Conservation (phyloP, 2,329 filamentous ascomycete genomes). For the Passalora sequoiae region DNA sequence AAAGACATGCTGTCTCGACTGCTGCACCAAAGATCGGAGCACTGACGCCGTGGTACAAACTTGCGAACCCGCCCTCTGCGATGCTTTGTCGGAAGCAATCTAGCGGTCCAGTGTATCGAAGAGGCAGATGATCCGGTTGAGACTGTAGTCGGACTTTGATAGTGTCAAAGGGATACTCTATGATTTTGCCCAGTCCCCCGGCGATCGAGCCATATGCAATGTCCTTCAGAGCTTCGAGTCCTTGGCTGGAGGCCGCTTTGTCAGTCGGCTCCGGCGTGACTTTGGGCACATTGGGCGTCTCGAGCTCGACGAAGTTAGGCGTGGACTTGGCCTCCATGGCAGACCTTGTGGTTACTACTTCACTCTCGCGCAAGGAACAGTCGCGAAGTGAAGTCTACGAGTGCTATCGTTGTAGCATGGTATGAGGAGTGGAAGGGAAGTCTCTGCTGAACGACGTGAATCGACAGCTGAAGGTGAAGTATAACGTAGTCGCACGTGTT, state of each 20-base stretch:
- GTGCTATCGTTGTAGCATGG: conserved; percentile 36
- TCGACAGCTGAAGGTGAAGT: too few species aligned
- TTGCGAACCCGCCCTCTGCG: conserved; percentile 68
- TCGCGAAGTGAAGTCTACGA: conserved; percentile 10
- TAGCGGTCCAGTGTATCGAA: conserved; percentile 77
- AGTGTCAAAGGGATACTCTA: conserved; percentile 98
- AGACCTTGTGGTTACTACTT: conserved; percentile 8
- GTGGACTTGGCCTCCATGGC: conserved; percentile 19
- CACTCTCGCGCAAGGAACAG: conserved; percentile 9
- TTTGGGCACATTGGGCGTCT: not conserved
- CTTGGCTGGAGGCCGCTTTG: conserved; percentile 38
- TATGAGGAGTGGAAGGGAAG: conserved; percentile 11
- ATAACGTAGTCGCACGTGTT: too few species aligned
- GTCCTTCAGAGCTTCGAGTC: conserved; percentile 72
- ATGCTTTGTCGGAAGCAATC: conserved; percentile 92
- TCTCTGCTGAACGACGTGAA: too few species aligned
- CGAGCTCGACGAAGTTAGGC: conserved; percentile 7
- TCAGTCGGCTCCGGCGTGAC: conserved; percentile 5
- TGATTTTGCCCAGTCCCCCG: conserved; percentile 86
- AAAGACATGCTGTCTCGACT: conserved; percentile 84
- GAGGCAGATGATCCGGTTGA: conserved; percentile 78
- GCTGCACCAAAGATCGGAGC: conserved; percentile 88
- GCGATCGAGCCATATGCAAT: conserved; percentile 85
- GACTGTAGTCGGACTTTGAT: conserved; percentile 96
- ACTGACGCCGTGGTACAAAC: conserved; percentile 87